Conservation (phyloP, 768 basidiomycete species). For the Pulveroboletus sp. region DNA sequence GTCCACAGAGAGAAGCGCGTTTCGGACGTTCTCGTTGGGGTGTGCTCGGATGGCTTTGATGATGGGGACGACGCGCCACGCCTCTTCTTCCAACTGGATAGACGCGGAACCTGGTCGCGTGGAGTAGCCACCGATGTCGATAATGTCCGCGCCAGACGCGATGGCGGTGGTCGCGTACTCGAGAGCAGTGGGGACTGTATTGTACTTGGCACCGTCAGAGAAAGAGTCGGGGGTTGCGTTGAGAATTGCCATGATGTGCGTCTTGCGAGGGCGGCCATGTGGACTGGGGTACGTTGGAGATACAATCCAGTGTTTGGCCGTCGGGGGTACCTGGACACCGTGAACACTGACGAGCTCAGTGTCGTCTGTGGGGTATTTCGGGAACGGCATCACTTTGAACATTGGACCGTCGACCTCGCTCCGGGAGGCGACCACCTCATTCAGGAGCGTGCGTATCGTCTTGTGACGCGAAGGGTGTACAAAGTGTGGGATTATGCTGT, state of each 20-base stretch:
- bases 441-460: slow-evolving; percentile 45
- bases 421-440: slow-evolving; percentile 33
- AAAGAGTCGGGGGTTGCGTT: slow-evolving; percentile 96
- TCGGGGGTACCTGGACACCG: slow-evolving; percentile 17
- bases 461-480: slow-evolving; percentile 57
- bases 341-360: slow-evolving; percentile 5
- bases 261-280: slow-evolving; percentile 33
- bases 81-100: slow-evolving; percentile 68
- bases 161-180: slow-evolving; percentile 48
- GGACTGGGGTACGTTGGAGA: slow-evolving; percentile 18
- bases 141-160: slow-evolving; percentile 60
- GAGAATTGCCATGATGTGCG: slow-evolving; percentile 86
- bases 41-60: slow-evolving; percentile 53
- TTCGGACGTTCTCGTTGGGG: slow-evolving; percentile 10
- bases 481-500: slow-evolving; percentile 76
- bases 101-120: slow-evolving; percentile 78
- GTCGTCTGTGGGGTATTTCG: slow-evolving; percentile 42
- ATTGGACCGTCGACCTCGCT: slow-evolving; percentile 44
- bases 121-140: slow-evolving; percentile 93
- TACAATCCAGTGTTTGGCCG: slow-evolving; percentile 22
- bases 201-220: slow-evolving; percentile 74
- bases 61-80: slow-evolving; percentile 65
- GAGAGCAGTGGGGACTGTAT: slow-evolving; percentile 51
- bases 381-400: slow-evolving; percentile 74
- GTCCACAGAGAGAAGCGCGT: slow-evolving; percentile 23